These are phyloP conservation scores for Drechslerella coelobrocha DNA, from an alignment of 2,329 filamentous ascomycete species.

Conservation along the genomic window DNA sequence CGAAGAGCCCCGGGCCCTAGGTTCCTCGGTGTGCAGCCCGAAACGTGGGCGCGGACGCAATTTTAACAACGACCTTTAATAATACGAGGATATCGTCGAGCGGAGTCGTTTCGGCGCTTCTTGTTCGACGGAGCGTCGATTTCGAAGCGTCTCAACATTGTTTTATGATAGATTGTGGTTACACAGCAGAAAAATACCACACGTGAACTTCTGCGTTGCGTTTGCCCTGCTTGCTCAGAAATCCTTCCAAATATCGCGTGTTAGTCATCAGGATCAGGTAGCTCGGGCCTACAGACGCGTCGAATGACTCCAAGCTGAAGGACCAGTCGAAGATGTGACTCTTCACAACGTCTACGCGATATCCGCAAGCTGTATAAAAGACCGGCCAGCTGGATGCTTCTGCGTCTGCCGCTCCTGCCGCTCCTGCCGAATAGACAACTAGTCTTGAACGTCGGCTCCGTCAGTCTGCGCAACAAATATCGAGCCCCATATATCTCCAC, in stretches of 20 bases:
- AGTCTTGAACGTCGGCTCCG: background rate
- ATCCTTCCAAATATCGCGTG: background rate
- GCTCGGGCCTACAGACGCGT: slow-evolving; percentile 1
- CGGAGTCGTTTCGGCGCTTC: background rate
- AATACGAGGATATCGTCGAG: background rate
- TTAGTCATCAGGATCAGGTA: slow-evolving; percentile 3
- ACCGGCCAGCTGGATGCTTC: slow-evolving; percentile 11
- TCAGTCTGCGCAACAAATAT: slow-evolving; percentile 1
- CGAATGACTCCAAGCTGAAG: background rate
- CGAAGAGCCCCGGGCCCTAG: slow-evolving; percentile 1
- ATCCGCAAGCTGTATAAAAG: slow-evolving; percentile 18
- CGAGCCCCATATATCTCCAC: background rate
- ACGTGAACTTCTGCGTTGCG: slow-evolving; percentile 13
- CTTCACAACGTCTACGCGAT: slow-evolving; percentile 5
- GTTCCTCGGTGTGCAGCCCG: slow-evolving; percentile 1
- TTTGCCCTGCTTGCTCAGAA: background rate
- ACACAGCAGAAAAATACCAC: slow-evolving; percentile 11
- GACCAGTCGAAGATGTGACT: slow-evolving; percentile 20
- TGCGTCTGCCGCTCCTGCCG: background rate
- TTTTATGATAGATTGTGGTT: background rate
- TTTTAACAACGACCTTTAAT: background rate
- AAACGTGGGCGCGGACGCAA: slow-evolving; percentile 4
- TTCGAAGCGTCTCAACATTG: slow-evolving; percentile 1
- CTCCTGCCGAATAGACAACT: slow-evolving; percentile 17
- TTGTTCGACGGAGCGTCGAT: too few relatives aligned